A percentile compares a stretch with the other conserved stretches of the same genome.
Conservation (phyloP, 768 basidiomycete genomes). For the Tulasnella sp. region DNA sequence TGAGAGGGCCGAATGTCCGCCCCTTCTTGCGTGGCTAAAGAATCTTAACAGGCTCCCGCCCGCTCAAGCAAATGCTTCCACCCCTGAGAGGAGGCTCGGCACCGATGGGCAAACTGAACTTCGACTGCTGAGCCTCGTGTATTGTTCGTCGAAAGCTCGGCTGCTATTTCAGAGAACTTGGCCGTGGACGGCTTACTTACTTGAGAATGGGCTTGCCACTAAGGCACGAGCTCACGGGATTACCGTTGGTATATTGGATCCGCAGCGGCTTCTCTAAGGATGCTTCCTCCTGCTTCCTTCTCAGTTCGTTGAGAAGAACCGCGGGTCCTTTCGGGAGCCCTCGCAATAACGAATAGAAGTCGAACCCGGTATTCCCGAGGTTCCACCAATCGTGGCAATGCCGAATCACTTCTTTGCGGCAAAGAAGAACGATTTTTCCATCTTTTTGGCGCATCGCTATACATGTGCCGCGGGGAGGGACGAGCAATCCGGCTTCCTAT, state of each 20-base stretch:
- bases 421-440: neutral
- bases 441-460: neutral
- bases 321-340: neutral
- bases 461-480: too few species aligned
- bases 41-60: too few species aligned
- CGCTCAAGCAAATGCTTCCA: too few species aligned
- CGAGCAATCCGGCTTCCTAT: neutral
- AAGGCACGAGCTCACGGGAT: neutral
- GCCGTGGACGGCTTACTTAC: neutral
- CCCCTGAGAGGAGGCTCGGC: neutral
- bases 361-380: constrained; percentile 8
- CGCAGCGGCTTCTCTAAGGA: neutral
- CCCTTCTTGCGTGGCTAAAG: too few species aligned
- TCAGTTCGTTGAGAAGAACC: neutral
- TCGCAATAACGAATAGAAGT: neutral
- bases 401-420: neutral
- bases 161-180: neutral
- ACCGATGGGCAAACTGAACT: neutral
- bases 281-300: neutral
- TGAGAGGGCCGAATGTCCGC: too few species aligned
- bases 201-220: neutral
- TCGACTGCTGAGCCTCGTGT: neutral
- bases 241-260: neutral
- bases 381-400: neutral
- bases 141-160: neutral